Percentiles rank a stretch among this genome's conserved stretches.
Evolutionary conservation across 2,329 filamentous ascomycete species (phyloP).

Genomic region (Cladophialophora chaetospira): DNA sequence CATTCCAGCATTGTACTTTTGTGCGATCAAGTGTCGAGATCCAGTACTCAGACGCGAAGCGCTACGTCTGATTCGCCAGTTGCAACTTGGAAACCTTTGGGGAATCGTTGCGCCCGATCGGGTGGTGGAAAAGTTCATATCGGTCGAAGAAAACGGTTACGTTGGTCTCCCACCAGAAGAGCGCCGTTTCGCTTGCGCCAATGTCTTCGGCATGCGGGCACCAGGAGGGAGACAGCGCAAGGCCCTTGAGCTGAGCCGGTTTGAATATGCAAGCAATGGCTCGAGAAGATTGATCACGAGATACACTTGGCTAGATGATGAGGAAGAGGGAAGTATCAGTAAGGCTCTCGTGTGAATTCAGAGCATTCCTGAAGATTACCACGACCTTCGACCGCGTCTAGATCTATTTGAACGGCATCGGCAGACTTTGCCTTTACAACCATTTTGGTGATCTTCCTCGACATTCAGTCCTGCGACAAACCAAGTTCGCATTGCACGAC

Average conservation of each 20-base stretch:
- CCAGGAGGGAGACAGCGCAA: constrained; percentile 13
- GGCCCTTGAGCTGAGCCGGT: constrained; percentile 26
- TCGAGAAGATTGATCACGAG: neutral
- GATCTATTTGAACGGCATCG: no score
- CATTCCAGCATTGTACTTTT: constrained; percentile 27
- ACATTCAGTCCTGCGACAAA: no score
- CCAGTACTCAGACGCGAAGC: constrained; percentile 24
- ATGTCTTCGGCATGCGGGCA: constrained; percentile 13
- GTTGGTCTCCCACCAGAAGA: constrained; percentile 22
- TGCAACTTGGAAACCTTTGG: constrained; percentile 16
- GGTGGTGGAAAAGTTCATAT: constrained; percentile 21
- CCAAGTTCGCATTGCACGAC: no score
- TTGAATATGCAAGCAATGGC: constrained; percentile 13
- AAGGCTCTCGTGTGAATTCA: no score
- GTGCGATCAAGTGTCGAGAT: constrained; percentile 26
- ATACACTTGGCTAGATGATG: neutral
- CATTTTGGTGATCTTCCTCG: no score
- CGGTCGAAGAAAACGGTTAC: constrained; percentile 20
- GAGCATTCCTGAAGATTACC: no score
- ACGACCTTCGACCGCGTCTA: no score
- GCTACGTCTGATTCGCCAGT: constrained; percentile 20
- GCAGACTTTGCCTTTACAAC: no score
- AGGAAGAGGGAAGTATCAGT: no score
- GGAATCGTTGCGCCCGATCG: constrained; percentile 21
- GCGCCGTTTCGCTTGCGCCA: constrained; percentile 19